Evolutionary conservation across 768 basidiomycete species (phyloP), one percentile per base, ranked within the genome.

Genomic region (Candolleomyces efflorescens): DNA sequence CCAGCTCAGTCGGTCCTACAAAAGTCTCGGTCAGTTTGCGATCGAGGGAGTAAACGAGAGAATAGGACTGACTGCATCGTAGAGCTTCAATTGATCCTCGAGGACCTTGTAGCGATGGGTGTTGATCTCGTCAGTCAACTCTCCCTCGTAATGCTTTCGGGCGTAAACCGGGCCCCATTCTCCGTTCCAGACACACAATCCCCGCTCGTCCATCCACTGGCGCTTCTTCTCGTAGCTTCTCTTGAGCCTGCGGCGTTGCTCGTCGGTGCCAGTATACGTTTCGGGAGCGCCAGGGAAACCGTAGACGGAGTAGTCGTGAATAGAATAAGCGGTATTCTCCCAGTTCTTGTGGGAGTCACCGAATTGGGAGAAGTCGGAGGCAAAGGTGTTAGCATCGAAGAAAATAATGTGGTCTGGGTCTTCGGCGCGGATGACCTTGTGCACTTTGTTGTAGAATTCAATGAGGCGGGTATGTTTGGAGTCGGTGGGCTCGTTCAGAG

Each of bases 121-220:
- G 71, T 94, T 92, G 71, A 89, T 88, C 44, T 65, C 63, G 24
- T 90, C 84, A 55, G 84, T 87, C 50, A 73, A 70, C 2, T 75
- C 77, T 2, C 87, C 84, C 3, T 83, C 82, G 59, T 80, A 83
- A 53, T 82, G 77, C 68, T 72, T 73, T 60, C 87, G 73, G 3
- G 87, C 86, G 61, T 92, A 92, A 22, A 92, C 89, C 2, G 90
- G 89, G 18, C 91, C 92, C 79, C 85, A 92, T 69, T 91, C 90
- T 17, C 90, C 90, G 63, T 90, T 89, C 87, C 86, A 85, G 18
- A 89, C 86, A 58, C 85, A 86, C 36, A 87, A 71, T 1, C 79
- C 78, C 4, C 78, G 73, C 68, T 82, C 73, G 62, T 88, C 83
- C 87, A 89, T 87, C 86, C 87, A 92, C 63, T 83, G 80, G 37